These are phyloP conservation scores for Cardiospermum halicacabum DNA, from an alignment of 345 rosid species.

Conservation along the genomic window DNA sequence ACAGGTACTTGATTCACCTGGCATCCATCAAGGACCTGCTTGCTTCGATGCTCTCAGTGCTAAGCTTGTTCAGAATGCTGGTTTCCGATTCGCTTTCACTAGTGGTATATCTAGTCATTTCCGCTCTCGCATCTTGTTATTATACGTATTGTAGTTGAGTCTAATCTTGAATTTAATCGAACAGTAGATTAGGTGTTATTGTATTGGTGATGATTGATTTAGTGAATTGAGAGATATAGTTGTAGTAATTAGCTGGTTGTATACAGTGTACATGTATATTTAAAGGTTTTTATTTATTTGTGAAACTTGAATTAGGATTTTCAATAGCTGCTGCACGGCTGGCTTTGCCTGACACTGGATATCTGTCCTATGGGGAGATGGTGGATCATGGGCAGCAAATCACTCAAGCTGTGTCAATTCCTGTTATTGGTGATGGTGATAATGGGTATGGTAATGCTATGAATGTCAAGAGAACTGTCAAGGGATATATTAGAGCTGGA, in stretches of 20 bases:
- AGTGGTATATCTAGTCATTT: conserved; percentile 37
- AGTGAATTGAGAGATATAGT: too few relatives aligned
- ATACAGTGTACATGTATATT: not conserved
- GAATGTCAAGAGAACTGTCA: conserved; percentile 87
- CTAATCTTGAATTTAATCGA: too few relatives aligned
- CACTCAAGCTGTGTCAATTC: conserved; percentile 65
- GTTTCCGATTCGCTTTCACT: conserved; percentile 70
- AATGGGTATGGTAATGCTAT: conserved; percentile 81
- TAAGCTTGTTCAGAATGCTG: conserved; percentile 72
- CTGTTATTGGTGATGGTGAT: conserved; percentile 87
- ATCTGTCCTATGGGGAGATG: conserved; percentile 89
- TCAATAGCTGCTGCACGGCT: conserved; percentile 79
- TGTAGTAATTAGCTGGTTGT: not conserved
- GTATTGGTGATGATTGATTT: too few relatives aligned
- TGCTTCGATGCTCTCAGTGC: conserved; percentile 97
- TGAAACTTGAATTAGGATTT: conserved; percentile 46
- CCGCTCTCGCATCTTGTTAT: too few relatives aligned
- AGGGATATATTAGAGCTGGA: conserved; percentile 76
- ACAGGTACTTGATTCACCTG: conserved; percentile 55
- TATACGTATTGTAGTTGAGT: too few relatives aligned
- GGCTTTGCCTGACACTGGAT: conserved; percentile 71
- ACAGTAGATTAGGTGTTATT: not conserved
- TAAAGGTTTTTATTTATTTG: too few relatives aligned
- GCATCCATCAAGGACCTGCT: conserved; percentile 87
- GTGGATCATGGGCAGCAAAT: conserved; percentile 81